Percentiles rank a stretch among this genome's conserved stretches.
These are phyloP conservation scores for Vaccinium myrtillus DNA, from an alignment of 148 eudicot species.

Conservation along the genomic window DNA sequence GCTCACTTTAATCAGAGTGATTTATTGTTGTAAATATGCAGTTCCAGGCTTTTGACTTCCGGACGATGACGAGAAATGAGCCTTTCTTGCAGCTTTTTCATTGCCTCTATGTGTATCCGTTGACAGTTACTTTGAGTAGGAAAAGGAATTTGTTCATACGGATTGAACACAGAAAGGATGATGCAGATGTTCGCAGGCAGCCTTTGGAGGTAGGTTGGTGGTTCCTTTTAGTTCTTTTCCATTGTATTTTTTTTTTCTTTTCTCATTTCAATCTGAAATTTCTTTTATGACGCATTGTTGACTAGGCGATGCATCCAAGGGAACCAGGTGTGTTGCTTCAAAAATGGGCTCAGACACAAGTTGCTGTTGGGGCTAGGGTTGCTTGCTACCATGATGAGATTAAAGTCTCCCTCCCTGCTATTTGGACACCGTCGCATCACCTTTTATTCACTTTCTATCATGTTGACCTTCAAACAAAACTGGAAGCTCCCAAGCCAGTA, in stretches of 20 bases:
- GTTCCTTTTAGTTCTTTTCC: not conserved
- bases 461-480: slow-evolving; percentile 94
- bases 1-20: slow-evolving; percentile 2
- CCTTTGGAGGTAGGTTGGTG: slow-evolving; percentile 72
- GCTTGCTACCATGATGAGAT: slow-evolving; percentile 95
- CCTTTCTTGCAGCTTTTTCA: slow-evolving; percentile 98
- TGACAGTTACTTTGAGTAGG: slow-evolving; percentile 85
- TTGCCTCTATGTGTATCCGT: slow-evolving; percentile 95
- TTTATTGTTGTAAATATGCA: slow-evolving; percentile 34
- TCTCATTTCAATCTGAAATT: not conserved
- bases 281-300: slow-evolving; percentile 2
- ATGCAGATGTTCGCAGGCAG: slow-evolving; percentile 76
- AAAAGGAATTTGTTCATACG: slow-evolving; percentile 95
- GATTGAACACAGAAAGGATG: slow-evolving; percentile 95
- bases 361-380: slow-evolving; percentile 91
- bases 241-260: not conserved
- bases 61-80: slow-evolving; percentile 92
- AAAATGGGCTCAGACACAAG: slow-evolving; percentile 89
- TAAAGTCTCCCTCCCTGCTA: slow-evolving; percentile 89
- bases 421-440: slow-evolving; percentile 90
- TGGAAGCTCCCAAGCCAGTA: slow-evolving; percentile 97
- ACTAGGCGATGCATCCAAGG: slow-evolving; percentile 85
- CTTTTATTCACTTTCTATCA: slow-evolving; percentile 94
- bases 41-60: slow-evolving; percentile 99
- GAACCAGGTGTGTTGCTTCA: slow-evolving; percentile 74